Evolutionary conservation across 2,329 filamentous ascomycete species (phyloP).

Genomic region (Aspergillus melleus): DNA sequence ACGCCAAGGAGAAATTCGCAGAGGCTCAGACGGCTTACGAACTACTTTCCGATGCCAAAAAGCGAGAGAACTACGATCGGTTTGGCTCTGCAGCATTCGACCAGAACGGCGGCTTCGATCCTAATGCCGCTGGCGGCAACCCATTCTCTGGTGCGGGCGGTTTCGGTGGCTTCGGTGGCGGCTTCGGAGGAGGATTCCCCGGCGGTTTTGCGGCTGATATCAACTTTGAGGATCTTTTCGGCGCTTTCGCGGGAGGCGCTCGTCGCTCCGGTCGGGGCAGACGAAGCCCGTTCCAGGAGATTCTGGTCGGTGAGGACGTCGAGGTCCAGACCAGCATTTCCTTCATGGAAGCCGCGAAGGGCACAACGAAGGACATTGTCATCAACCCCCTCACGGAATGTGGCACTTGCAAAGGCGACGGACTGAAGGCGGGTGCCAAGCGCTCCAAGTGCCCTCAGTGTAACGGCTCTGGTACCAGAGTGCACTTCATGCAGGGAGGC

Average conservation of each 20-base stretch:
- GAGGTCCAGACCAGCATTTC: constrained; percentile 91
- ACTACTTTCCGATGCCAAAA: constrained; percentile 86
- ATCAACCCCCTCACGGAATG: constrained; percentile 82
- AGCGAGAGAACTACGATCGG: constrained; percentile 87
- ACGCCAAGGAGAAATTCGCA: constrained; percentile 91
- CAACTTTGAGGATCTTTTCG: constrained; percentile 96
- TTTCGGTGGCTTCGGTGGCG: constrained; percentile 59
- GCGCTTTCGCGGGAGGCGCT: constrained; percentile 70
- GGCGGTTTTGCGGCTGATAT: constrained; percentile 76
- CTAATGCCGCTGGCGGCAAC: constrained; percentile 57
- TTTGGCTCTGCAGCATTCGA: constrained; percentile 80
- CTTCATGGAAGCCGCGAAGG: constrained; percentile 95
- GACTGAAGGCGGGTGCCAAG: constrained; percentile 78
- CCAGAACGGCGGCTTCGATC: constrained; percentile 72
- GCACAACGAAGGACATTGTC: constrained; percentile 80
- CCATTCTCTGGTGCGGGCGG: constrained; percentile 62
- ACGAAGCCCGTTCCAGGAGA: constrained; percentile 74
- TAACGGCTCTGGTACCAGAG: constrained; percentile 79
- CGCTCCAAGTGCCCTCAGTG: constrained; percentile 74
- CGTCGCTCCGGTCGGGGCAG: constrained; percentile 54
- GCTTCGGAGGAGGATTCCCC: constrained; percentile 52
- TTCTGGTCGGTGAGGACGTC: constrained; percentile 92
- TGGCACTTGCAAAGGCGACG: constrained; percentile 77
- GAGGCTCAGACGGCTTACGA: constrained; percentile 95
- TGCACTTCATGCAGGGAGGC: constrained; percentile 86